phyloP scores from a whole-genome alignment of 2,329 filamentous ascomycete genomes.

The Alternaria consortialis region DNA sequence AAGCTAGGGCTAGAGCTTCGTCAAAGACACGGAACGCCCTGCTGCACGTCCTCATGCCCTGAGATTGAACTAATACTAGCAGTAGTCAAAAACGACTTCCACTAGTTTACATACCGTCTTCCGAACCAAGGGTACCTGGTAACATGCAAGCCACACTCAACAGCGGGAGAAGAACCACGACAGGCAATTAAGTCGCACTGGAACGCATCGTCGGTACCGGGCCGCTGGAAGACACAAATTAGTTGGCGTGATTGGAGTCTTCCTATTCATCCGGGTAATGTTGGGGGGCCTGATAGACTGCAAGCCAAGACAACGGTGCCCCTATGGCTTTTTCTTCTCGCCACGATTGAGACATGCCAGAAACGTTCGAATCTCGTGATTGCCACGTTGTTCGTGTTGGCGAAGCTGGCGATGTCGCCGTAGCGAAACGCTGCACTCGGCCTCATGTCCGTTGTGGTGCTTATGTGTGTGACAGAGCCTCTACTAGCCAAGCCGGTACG shows the following conservation, averaged over 20 bases:
- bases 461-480: background rate
- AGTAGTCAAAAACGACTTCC: background rate
- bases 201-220: constrained; percentile 6
- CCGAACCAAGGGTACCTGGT: constrained; percentile 4
- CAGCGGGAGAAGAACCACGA: background rate
- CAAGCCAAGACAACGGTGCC: background rate
- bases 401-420: background rate
- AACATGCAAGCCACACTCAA: constrained; percentile 3
- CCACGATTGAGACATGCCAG: background rate
- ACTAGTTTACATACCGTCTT: background rate
- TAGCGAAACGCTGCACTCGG: background rate
- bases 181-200: background rate
- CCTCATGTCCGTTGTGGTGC: background rate
- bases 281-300: background rate
- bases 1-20: constrained; percentile 2
- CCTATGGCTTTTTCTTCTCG: background rate
- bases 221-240: constrained; percentile 4
- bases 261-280: constrained; percentile 19
- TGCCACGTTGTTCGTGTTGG: background rate
- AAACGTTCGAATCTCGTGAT: background rate
- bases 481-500: background rate
- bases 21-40: constrained; percentile 11
- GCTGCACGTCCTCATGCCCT: constrained; percentile 6
- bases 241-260: background rate
- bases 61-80: constrained; percentile 4